Conservation (phyloP, 257 asterid genomes). For the Mitragyna speciosa region DNA sequence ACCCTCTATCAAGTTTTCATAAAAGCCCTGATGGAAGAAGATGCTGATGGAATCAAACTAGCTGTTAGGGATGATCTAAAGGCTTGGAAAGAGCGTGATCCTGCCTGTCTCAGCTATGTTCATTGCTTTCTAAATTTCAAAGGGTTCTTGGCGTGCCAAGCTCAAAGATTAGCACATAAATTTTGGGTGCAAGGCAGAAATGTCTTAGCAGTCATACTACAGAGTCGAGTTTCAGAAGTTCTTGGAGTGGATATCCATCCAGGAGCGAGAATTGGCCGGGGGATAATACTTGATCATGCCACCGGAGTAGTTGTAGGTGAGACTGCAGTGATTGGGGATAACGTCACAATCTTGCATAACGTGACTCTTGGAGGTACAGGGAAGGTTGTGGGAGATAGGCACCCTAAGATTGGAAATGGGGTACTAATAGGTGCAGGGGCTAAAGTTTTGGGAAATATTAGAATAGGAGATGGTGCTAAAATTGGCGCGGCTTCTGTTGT, state of each 20-base stretch:
- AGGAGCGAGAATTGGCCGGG: conserved; percentile 21
- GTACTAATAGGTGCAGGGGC: conserved; percentile 29
- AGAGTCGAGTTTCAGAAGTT: conserved; percentile 26
- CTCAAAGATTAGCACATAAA: conserved; percentile 22
- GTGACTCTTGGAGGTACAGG: conserved; percentile 32
- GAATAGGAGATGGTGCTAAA: conserved; percentile 24
- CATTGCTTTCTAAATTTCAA: conserved; percentile 24
- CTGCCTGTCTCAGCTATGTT: conserved; percentile 20
- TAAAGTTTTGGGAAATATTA: conserved; percentile 23
- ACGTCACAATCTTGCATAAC: conserved; percentile 21
- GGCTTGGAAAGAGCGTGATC: conserved; percentile 26
- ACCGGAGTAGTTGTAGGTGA: conserved; percentile 27
- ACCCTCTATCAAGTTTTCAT: conserved; percentile 9
- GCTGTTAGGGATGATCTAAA: conserved; percentile 18
- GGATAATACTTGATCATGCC: conserved; percentile 30
- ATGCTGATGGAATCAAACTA: background rate
- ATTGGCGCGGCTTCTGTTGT: conserved; percentile 32
- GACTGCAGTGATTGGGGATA: conserved; percentile 27
- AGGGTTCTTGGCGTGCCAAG: conserved; percentile 25
- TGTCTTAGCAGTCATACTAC: conserved; percentile 17
- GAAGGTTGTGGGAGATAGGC: conserved; percentile 19
- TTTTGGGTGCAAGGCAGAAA: conserved; percentile 23
- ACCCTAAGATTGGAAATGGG: conserved; percentile 31
- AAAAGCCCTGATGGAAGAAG: conserved; percentile 10
- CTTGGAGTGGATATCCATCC: conserved; percentile 32